A percentile compares a stretch with the other conserved stretches of the same genome.
These are phyloP conservation scores for Rhododendron molle DNA, from an alignment of 148 eudicot genomes.

Conservation along the genomic window DNA sequence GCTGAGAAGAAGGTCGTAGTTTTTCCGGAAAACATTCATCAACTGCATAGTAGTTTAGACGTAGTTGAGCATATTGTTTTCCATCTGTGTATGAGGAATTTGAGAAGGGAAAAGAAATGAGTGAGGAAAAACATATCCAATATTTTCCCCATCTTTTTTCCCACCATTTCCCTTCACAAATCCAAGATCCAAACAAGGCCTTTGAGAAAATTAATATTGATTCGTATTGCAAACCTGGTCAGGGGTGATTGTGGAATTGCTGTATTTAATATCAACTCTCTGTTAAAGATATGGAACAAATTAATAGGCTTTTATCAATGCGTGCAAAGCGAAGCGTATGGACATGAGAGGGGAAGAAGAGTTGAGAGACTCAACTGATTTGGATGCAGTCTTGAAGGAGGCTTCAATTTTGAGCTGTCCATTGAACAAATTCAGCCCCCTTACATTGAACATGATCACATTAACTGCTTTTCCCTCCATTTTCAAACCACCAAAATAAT, in stretches of 20 bases:
- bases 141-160: neutral
- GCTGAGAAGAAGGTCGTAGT: conserved; percentile 62
- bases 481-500: conserved; percentile 29
- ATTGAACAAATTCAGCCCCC: conserved; percentile 64
- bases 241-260: conserved; percentile 51
- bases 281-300: conserved; percentile 21
- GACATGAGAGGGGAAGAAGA: conserved; percentile 3
- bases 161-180: neutral
- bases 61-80: neutral
- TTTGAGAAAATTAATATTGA: neutral
- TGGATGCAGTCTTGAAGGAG: conserved; percentile 53
- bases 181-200: neutral
- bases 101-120: neutral
- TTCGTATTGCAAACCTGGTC: conserved; percentile 36
- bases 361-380: conserved; percentile 46
- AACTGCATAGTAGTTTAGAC: conserved; percentile 29
- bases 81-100: neutral
- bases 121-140: neutral
- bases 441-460: conserved; percentile 71
- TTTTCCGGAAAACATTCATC: conserved; percentile 78
- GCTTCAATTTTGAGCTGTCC: conserved; percentile 78
- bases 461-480: conserved; percentile 98
- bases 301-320: neutral
- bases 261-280: conserved; percentile 63
- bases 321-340: neutral